These are phyloP conservation scores for Noccaea bulbosa DNA, from an alignment of 345 rosid genomes.

Conservation along the genomic window DNA sequence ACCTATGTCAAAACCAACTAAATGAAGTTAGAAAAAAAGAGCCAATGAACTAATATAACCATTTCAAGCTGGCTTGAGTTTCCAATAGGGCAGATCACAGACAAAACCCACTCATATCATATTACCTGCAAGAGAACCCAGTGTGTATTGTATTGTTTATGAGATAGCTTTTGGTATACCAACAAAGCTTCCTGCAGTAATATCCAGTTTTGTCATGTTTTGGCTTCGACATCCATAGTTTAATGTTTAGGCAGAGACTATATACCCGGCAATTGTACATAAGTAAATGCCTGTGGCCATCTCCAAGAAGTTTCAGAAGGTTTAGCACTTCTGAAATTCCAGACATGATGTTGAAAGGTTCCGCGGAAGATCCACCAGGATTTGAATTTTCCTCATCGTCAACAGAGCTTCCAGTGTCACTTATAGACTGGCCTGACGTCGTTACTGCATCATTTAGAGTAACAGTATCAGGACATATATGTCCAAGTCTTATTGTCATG, in stretches of 20 bases:
- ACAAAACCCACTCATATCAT: neutral
- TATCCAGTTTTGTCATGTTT: constrained; percentile 20
- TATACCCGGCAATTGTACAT: constrained; percentile 77
- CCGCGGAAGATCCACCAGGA: constrained; percentile 42
- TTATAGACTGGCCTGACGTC: constrained; percentile 37
- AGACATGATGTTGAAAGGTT: constrained; percentile 48
- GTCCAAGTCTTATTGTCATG: constrained; percentile 20
- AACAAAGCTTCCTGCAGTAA: constrained; percentile 76
- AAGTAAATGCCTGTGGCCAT: constrained; percentile 78
- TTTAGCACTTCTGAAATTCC: constrained; percentile 69
- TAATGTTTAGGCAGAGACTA: neutral
- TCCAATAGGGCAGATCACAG: neutral
- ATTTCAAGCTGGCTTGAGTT: constrained; percentile 2
- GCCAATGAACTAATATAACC: neutral
- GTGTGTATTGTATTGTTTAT: constrained; percentile 81
- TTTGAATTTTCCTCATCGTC: constrained; percentile 35
- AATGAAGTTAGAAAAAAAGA: constrained; percentile 7
- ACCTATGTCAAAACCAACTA: constrained; percentile 48
- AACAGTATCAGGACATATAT: constrained; percentile 25
- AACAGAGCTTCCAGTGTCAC: constrained; percentile 41
- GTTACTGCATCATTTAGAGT: constrained; percentile 35
- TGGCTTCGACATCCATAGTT: constrained; percentile 1
- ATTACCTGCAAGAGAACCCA: constrained; percentile 52
- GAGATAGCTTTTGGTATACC: constrained; percentile 64
- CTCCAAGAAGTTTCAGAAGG: constrained; percentile 77